A percentile compares a stretch with the other conserved stretches of the same genome.
phyloP scores from a whole-genome alignment of 805 yeast genomes.

The Priceomyces castillae region DNA sequence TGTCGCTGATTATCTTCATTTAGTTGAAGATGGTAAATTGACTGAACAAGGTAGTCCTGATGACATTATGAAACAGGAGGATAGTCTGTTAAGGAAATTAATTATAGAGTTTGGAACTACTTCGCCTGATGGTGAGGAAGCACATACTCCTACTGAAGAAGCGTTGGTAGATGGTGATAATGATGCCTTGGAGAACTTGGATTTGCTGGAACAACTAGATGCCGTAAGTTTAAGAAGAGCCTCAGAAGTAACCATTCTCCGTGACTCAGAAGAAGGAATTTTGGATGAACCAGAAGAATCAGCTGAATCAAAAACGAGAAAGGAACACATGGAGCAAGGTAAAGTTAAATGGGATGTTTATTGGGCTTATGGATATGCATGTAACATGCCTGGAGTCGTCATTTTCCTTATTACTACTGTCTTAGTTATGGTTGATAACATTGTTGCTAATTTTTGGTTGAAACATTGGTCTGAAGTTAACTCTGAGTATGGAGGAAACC shows the following conservation, averaged over 20 bases:
- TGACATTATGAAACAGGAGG: slow-evolving; percentile 45
- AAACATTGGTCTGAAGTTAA: slow-evolving; percentile 97
- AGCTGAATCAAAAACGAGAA: slow-evolving; percentile 42
- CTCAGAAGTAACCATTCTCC: slow-evolving; percentile 47
- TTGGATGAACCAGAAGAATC: slow-evolving; percentile 36
- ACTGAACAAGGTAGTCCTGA: slow-evolving; percentile 64
- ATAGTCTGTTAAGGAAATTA: slow-evolving; percentile 51
- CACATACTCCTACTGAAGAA: slow-evolving; percentile 11
- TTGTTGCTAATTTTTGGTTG: slow-evolving; percentile 83
- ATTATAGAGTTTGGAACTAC: slow-evolving; percentile 62
- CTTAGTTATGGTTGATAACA: slow-evolving; percentile 58
- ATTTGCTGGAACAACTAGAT: slow-evolving; percentile 31
- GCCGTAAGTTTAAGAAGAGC: slow-evolving; percentile 55
- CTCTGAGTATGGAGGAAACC: slow-evolving; percentile 64
- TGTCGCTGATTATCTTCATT: slow-evolving; percentile 65
- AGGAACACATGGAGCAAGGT: slow-evolving; percentile 89
- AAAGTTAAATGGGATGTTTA: slow-evolving; percentile 89
- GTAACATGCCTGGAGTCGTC: slow-evolving; percentile 65
- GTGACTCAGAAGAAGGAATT: slow-evolving; percentile 31
- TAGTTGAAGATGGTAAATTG: slow-evolving; percentile 68
- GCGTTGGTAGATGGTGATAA: slow-evolving; percentile 11
- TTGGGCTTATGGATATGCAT: slow-evolving; percentile 79
- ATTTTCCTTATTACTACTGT: slow-evolving; percentile 56
- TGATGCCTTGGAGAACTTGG: slow-evolving; percentile 28
- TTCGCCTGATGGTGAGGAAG: slow-evolving; percentile 19